These are phyloP conservation scores for Irpex lacteus DNA, from an alignment of 1,284 basidiomycete genomes.

Conservation along the genomic window DNA sequence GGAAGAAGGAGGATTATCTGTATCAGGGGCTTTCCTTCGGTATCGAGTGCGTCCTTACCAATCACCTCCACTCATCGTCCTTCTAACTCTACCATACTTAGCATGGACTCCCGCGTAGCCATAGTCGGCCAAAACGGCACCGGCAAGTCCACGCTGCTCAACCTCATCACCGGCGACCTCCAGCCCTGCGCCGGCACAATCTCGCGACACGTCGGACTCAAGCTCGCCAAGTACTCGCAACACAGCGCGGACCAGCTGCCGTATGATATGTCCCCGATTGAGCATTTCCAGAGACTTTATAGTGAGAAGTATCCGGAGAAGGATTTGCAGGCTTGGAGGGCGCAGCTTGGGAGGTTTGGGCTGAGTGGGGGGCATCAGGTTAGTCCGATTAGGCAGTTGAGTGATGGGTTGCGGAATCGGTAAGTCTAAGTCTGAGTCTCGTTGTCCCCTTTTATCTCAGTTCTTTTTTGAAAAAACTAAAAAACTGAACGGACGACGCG, in stretches of 20 bases:
- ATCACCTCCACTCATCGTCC: conserved; percentile 11
- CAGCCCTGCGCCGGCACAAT: conserved; percentile 85
- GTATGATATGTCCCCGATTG: conserved; percentile 90
- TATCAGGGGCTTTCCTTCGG: conserved; percentile 91
- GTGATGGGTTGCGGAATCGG: conserved; percentile 96
- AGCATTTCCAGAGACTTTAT: conserved; percentile 89
- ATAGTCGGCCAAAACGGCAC: conserved; percentile 99
- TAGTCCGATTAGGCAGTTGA: conserved; percentile 86
- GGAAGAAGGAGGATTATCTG: conserved; percentile 83
- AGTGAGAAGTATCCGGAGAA: conserved; percentile 90
- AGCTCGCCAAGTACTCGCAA: conserved; percentile 97
- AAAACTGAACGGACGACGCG: background rate
- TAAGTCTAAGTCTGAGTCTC: conserved; percentile 43
- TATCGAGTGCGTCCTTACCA: conserved; percentile 72
- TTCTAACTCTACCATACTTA: conserved; percentile 28
- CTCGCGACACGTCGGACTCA: conserved; percentile 86
- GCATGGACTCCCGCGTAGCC: conserved; percentile 94
- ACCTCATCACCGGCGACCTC: conserved; percentile 87
- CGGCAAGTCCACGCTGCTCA: conserved; percentile 95
- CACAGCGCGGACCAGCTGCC: conserved; percentile 99
- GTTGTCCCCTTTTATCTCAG: background rate
- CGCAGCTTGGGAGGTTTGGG: conserved; percentile 95
- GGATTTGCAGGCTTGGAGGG: conserved; percentile 91
- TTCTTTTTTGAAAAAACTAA: background rate
- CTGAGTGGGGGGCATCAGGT: conserved; percentile 94